Evolutionary conservation across 495 filamentous ascomycete species (phyloP).

Genomic region (Cudoniella acicularis): DNA sequence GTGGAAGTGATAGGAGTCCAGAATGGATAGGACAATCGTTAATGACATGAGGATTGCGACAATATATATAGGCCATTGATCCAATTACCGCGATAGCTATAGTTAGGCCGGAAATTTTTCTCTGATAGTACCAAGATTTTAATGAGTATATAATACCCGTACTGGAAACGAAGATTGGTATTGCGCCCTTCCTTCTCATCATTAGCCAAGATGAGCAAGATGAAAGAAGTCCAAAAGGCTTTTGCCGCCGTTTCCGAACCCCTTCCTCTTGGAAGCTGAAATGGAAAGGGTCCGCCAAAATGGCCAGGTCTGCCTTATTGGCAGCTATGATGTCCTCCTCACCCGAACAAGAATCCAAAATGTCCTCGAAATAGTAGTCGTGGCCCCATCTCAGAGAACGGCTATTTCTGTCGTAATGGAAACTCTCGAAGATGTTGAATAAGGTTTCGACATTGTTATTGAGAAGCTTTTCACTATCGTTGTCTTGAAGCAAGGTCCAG

Average conservation of each 20-base stretch:
- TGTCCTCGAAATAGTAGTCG: slow-evolving; percentile 9
- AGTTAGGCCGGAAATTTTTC: too few species aligned
- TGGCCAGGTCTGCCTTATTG: slow-evolving; percentile 1
- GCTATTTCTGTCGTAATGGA: slow-evolving; percentile 5
- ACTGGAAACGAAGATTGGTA: too few species aligned
- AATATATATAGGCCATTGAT: not conserved
- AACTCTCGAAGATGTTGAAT: slow-evolving; percentile 8
- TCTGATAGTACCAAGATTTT: too few species aligned
- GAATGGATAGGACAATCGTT: not conserved
- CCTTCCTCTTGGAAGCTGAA: slow-evolving; percentile 3
- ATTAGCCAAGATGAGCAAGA: too few species aligned
- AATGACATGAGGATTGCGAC: not conserved
- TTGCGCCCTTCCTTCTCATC: too few species aligned
- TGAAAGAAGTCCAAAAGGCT: not conserved
- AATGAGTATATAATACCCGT: too few species aligned
- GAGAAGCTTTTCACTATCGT: not conserved
- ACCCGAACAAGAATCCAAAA: not conserved
- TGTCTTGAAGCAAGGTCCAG: slow-evolving; percentile 9
- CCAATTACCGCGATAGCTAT: too few species aligned
- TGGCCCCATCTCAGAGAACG: slow-evolving; percentile 9
- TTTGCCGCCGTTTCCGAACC: not conserved
- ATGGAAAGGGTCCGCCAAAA: slow-evolving; percentile 6
- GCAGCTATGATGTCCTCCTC: slow-evolving; percentile 2
- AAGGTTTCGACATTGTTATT: not conserved
- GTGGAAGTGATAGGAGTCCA: slow-evolving; percentile 6